These are phyloP conservation scores for Apiospora saccharicola DNA, from an alignment of 2,329 filamentous ascomycete genomes.

Conservation along the genomic window DNA sequence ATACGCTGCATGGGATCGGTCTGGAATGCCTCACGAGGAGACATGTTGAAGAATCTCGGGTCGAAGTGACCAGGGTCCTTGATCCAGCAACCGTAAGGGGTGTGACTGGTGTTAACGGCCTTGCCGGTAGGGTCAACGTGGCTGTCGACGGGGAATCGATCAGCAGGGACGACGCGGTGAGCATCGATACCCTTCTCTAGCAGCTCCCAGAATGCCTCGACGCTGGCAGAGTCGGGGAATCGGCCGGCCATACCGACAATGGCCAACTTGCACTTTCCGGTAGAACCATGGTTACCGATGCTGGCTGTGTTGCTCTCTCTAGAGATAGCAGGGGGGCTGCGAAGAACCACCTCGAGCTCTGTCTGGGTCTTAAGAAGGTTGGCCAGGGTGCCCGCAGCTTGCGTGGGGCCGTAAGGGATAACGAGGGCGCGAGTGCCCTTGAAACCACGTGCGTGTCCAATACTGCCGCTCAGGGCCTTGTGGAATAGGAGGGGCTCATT, in stretches of 20 bases:
- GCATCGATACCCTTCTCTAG: constrained; percentile 79
- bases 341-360: constrained; percentile 51
- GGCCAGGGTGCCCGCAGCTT: constrained; percentile 55
- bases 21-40: constrained; percentile 79
- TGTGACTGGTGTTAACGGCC: constrained; percentile 77
- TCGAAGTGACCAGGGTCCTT: constrained; percentile 81
- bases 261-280: constrained; percentile 73
- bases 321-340: constrained; percentile 45
- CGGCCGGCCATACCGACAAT: constrained; percentile 85
- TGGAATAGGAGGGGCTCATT: constrained; percentile 57
- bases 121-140: constrained; percentile 78
- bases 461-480: constrained; percentile 56
- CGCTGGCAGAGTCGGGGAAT: constrained; percentile 75
- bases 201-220: constrained; percentile 78
- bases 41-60: constrained; percentile 89
- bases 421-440: constrained; percentile 51
- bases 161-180: constrained; percentile 70
- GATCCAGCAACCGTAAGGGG: constrained; percentile 77
- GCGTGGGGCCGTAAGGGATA: constrained; percentile 58
- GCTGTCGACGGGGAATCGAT: constrained; percentile 76
- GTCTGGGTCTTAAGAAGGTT: constrained; percentile 52
- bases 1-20: constrained; percentile 84
- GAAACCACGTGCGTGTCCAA: constrained; percentile 51
- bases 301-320: constrained; percentile 43
- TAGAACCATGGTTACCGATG: constrained; percentile 56